These are phyloP conservation scores for Fusarium sarcochroum DNA, from an alignment of 2,329 filamentous ascomycete genomes.

Conservation along the genomic window DNA sequence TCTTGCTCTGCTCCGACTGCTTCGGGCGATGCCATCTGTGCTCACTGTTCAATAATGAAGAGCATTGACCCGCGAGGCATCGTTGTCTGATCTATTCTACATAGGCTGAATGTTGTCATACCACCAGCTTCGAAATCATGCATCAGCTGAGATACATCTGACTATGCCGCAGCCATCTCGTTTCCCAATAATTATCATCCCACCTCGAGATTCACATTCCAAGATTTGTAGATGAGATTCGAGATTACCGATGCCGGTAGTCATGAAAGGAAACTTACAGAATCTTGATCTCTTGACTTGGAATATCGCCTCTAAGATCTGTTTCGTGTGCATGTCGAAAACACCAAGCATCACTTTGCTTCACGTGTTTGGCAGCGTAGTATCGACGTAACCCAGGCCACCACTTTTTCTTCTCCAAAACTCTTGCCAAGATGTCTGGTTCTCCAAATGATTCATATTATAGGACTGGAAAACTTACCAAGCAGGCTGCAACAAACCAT, in stretches of 20 bases:
- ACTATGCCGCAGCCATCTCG: slow-evolving; percentile 1
- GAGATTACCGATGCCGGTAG: background rate
- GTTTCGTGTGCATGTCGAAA: slow-evolving; percentile 1
- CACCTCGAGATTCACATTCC: background rate
- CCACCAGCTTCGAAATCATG: background rate
- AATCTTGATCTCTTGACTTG: background rate
- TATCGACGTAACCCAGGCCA: slow-evolving; percentile 13
- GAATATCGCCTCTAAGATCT: background rate
- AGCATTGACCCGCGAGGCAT: background rate
- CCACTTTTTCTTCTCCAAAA: background rate
- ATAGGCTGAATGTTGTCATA: background rate
- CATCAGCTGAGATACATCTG: slow-evolving; percentile 7
- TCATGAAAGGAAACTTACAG: slow-evolving; percentile 1
- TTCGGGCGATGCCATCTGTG: slow-evolving; percentile 16
- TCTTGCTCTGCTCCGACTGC: slow-evolving; percentile 15
- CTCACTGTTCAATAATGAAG: background rate
- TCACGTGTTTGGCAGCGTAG: slow-evolving; percentile 13
- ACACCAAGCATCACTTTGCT: background rate
- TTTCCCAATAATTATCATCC: slow-evolving; percentile 4
- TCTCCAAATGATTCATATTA: slow-evolving; percentile 16
- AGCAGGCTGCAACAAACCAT: slow-evolving; percentile 28
- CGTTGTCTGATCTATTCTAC: background rate
- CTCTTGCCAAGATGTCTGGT: slow-evolving; percentile 24
- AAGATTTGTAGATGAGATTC: slow-evolving; percentile 10
- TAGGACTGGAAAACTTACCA: slow-evolving; percentile 22